Conservation (phyloP, 2,329 filamentous ascomycete species). For the Diaporthe helianthi region DNA sequence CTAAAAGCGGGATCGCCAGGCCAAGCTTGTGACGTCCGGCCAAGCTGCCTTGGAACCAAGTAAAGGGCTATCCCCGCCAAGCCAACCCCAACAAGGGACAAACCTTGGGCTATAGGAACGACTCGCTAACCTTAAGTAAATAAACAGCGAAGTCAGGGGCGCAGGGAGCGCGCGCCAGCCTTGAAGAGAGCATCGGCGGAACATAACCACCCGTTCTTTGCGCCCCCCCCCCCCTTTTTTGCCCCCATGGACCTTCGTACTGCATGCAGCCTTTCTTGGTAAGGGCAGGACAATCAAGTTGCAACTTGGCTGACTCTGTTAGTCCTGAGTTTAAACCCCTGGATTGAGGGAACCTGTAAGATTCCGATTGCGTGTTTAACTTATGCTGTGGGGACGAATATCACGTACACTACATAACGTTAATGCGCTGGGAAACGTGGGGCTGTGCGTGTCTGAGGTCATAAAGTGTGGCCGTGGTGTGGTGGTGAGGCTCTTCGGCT, state of each 20-base stretch:
- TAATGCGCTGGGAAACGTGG: not conserved
- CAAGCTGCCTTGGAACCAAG: not conserved
- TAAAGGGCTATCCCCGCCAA: slow-evolving; percentile 1
- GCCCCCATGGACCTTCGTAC: too few species aligned
- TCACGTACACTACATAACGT: not conserved
- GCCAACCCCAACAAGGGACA: not conserved
- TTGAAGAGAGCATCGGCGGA: not conserved
- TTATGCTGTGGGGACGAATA: slow-evolving; percentile 12
- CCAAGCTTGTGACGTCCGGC: not conserved
- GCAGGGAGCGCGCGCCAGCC: not conserved
- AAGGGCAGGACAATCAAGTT: slow-evolving; percentile 6
- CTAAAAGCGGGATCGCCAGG: slow-evolving; percentile 5
- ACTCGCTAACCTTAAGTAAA: not conserved
- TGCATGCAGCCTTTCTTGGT: not conserved
- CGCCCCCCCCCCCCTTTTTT: not conserved
- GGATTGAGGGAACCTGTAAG: not conserved
- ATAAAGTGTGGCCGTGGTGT: not conserved
- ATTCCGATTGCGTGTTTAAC: not conserved
- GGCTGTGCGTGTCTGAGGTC: slow-evolving; percentile 20
- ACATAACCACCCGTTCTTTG: not conserved
- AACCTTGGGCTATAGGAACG: not conserved
- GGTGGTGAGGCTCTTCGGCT: not conserved
- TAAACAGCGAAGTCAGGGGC: not conserved
- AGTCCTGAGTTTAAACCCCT: not conserved
- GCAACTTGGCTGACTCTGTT: not conserved